Percentiles rank a stretch among this genome's conserved stretches.
These are phyloP conservation scores for Heritiera fomes DNA, from an alignment of 345 rosid species.

Conservation along the genomic window DNA sequence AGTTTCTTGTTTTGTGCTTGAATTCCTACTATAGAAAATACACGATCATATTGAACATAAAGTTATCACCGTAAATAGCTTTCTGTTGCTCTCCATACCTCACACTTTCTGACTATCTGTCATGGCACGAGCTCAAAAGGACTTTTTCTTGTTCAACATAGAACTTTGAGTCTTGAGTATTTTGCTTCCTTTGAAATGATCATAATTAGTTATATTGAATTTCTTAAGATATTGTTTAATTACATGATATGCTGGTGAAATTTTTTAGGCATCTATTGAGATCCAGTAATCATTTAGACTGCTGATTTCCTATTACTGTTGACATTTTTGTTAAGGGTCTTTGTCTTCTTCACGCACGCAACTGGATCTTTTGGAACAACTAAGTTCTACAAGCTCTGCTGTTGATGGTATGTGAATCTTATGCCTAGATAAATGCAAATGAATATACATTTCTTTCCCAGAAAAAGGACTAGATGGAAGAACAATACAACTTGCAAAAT, in stretches of 20 bases:
- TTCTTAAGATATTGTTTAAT: not conserved
- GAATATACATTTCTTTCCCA: conserved; percentile 1
- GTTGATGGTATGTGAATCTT: conserved; percentile 49
- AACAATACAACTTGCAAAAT: not conserved
- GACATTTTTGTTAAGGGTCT: conserved; percentile 42
- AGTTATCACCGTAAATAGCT: not conserved
- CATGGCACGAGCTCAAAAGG: not conserved
- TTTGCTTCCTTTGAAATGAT: not conserved
- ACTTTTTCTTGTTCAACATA: not conserved
- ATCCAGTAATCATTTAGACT: not conserved
- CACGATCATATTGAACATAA: not conserved
- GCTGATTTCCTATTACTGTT: not conserved
- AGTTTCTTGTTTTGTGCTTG: not conserved
- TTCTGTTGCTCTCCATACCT: not conserved
- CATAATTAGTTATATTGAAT: not conserved
- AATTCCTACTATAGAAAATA: not conserved
- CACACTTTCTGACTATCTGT: not conserved
- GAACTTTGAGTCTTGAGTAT: not conserved
- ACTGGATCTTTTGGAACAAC: conserved; percentile 77
- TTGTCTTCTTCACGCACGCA: conserved; percentile 68
- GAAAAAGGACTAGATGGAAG: not conserved
- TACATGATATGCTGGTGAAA: not conserved
- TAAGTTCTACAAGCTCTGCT: conserved; percentile 48
- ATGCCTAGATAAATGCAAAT: not conserved
- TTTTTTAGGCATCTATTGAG: not conserved